phyloP scores from a whole-genome alignment of 495 filamentous ascomycete genomes.

The Trichoderma asperelloides region DNA sequence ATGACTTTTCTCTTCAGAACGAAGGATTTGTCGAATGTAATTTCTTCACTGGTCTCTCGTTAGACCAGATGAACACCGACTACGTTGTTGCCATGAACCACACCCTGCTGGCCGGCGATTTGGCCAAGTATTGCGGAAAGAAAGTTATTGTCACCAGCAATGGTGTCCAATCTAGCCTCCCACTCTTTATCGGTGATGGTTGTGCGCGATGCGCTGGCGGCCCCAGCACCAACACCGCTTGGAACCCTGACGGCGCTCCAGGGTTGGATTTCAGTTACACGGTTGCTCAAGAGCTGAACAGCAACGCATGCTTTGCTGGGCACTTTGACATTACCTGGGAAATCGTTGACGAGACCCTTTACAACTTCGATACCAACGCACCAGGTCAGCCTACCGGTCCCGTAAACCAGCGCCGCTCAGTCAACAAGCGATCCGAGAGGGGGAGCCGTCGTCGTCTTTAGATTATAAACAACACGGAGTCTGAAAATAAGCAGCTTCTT shows the following conservation, averaged over 20 bases:
- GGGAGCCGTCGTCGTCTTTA: not conserved
- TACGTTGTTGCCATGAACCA: not conserved
- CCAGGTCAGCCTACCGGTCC: not conserved
- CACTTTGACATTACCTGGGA: not conserved
- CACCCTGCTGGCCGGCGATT: not conserved
- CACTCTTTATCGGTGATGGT: not conserved
- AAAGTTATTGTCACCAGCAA: not conserved
- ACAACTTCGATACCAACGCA: conserved; percentile 1
- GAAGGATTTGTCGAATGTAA: not conserved
- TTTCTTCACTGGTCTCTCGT: not conserved
- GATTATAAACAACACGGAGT: not conserved
- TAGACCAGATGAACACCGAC: not conserved
- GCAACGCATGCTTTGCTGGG: not conserved
- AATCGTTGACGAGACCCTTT: not conserved
- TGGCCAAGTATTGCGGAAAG: not conserved
- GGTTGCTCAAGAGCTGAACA: not conserved
- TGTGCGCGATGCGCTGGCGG: not conserved
- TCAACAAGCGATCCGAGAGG: not conserved
- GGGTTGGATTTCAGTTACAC: not conserved
- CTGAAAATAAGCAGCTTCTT: not conserved
- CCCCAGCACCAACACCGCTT: not conserved
- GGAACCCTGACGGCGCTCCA: conserved; percentile 1
- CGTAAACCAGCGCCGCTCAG: not conserved
- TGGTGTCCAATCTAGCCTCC: not conserved
- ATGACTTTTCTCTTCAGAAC: not conserved